These are phyloP conservation scores for Ophiostoma quercus DNA, from an alignment of 2,329 filamentous ascomycete species.

Conservation along the genomic window DNA sequence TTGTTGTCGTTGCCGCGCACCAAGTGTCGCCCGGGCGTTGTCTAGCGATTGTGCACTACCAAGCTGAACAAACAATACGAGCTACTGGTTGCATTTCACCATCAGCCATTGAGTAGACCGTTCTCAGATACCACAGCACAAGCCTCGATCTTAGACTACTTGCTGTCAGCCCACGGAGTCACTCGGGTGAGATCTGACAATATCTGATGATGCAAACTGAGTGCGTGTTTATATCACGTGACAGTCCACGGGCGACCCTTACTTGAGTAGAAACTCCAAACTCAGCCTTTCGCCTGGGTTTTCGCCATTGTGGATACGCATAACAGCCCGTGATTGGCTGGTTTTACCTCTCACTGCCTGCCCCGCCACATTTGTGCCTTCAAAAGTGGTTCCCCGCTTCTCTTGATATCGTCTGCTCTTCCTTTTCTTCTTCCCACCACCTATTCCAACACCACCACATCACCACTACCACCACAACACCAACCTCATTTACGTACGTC, in stretches of 20 bases:
- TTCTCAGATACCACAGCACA: neutral
- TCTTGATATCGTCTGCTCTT: slow-evolving; percentile 12
- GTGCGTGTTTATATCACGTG: neutral
- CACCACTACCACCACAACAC: slow-evolving; percentile 14
- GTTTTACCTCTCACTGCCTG: slow-evolving; percentile 23
- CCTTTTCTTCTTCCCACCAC: slow-evolving; percentile 18
- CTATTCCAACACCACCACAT: slow-evolving; percentile 11
- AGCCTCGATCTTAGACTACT: neutral
- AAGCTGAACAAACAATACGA: neutral
- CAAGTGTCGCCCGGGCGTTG: neutral
- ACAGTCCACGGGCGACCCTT: neutral
- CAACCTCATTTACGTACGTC: slow-evolving; percentile 19
- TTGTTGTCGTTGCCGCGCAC: neutral
- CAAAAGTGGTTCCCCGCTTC: slow-evolving; percentile 16
- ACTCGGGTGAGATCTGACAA: neutral
- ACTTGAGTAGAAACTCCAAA: no score
- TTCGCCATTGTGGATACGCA: slow-evolving; percentile 21
- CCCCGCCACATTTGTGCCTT: slow-evolving; percentile 27
- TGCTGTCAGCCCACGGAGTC: neutral
- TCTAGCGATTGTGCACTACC: neutral
- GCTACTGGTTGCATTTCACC: neutral
- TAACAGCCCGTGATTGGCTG: slow-evolving; percentile 20
- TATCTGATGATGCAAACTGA: neutral
- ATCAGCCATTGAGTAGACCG: no score
- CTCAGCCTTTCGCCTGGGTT: slow-evolving; percentile 17